Conservation (phyloP, 2,329 filamentous ascomycete species). For the Aspergillus clavatus region DNA sequence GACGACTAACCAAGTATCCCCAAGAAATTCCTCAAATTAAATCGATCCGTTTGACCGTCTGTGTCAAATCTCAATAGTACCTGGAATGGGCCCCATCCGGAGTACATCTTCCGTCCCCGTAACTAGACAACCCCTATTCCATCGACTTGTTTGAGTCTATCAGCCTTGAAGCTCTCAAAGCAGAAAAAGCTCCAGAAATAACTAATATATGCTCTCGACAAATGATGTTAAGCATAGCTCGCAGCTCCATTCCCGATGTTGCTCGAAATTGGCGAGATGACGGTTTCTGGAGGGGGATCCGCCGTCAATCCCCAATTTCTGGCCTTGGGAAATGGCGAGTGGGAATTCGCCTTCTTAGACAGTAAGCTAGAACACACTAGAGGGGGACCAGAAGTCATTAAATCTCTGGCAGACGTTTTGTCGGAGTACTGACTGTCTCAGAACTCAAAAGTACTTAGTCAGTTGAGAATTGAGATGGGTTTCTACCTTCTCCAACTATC, state of each 20-base stretch:
- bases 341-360: constrained; percentile 11
- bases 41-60: neutral
- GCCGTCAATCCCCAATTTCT: constrained; percentile 8
- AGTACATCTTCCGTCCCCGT: neutral
- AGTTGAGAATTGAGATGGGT: too few relatives aligned
- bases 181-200: neutral
- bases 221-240: constrained; percentile 3
- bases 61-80: constrained; percentile 1
- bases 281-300: constrained; percentile 6
- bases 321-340: constrained; percentile 13
- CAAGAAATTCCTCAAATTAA: neutral
- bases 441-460: too few relatives aligned
- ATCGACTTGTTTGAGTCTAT: too few relatives aligned
- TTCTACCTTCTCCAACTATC: too few relatives aligned
- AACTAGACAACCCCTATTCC: constrained; percentile 1
- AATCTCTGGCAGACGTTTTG: constrained; percentile 25
- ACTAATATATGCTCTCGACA: too few relatives aligned
- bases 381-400: constrained; percentile 23
- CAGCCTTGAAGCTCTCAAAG: neutral
- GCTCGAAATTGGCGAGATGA: neutral
- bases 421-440: too few relatives aligned
- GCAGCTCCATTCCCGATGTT: neutral
- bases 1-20: neutral
- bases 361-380: constrained; percentile 32
- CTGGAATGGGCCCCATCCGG: neutral